phyloP scores from a whole-genome alignment of 768 basidiomycete genomes.

The Boletus patriciae region DNA sequence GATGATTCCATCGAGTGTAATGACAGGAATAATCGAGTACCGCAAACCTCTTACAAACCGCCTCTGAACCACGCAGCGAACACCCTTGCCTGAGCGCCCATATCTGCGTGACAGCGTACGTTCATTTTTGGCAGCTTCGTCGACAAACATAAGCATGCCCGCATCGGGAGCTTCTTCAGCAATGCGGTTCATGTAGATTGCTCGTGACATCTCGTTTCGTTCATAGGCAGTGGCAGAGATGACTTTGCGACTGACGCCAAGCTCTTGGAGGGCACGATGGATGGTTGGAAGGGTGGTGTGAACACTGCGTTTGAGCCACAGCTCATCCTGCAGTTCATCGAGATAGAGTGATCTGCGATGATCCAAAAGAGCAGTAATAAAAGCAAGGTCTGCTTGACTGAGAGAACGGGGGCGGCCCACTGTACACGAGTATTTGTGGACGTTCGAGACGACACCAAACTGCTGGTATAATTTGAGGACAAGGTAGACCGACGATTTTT shows the following conservation, averaged over 20 bases:
- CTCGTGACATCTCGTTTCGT: slow-evolving; percentile 5
- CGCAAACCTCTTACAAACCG: not conserved
- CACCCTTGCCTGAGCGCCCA: not conserved
- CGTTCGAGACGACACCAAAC: not conserved
- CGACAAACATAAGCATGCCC: slow-evolving; percentile 25
- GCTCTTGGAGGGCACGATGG: not conserved
- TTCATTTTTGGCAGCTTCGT: slow-evolving; percentile 21
- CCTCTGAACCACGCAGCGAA: not conserved
- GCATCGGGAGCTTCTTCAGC: slow-evolving; percentile 12
- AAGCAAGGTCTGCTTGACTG: not conserved
- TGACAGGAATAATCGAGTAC: slow-evolving; percentile 18
- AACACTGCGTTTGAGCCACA: not conserved
- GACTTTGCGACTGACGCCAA: not conserved
- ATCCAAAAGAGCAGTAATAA: not conserved
- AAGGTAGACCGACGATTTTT: not conserved
- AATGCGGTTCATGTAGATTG: slow-evolving; percentile 15
- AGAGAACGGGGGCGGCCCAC: not conserved
- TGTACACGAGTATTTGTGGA: no score
- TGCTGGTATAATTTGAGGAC: not conserved
- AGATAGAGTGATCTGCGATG: not conserved
- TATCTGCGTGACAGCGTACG: not conserved
- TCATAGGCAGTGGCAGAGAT: slow-evolving; percentile 8
- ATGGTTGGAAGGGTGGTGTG: not conserved
- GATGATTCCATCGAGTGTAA: slow-evolving; percentile 21
- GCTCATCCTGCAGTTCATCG: not conserved